Evolutionary conservation across 1,284 basidiomycete genomes (phyloP), one percentile per base, ranked within the genome.

Genomic region (Pascua sp.): DNA sequence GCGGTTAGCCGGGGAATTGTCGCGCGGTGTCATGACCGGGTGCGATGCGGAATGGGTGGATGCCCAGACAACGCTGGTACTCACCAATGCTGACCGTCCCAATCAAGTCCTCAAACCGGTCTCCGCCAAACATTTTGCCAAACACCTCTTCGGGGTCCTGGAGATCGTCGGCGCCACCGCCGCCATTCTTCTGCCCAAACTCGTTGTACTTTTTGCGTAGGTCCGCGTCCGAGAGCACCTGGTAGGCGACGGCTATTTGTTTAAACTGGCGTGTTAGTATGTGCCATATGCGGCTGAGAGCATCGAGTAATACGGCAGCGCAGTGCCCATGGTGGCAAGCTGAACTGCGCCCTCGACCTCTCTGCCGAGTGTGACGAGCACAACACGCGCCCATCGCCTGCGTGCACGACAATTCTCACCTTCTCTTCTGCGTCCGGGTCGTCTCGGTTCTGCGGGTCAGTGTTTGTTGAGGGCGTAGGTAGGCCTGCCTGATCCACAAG

Each of bases 181-280:
- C 76, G 11, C 76, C 76, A 47, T 76, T 75, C 68, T 76, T 76
- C 56, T 77, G 77, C 4, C 82, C 81, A 65, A 82, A 81, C 67
- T 96, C 92, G 77, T 98, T 98, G 79, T 97, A 97, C 77, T 95
- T 96, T 67, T 85, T 85, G 13, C 94, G 85, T 4, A 95, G 81
- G 8, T 78, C 81, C 0, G 88, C 85, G 68, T 98, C 95, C 0
- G 91, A 94, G 1, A 98, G 83, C 5, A 92, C 87, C 78, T 78
- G 77, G 56, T 93, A 93, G 1, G 90, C 91, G 50, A 91, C 88
- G 0, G 90, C 87, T 64, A 93, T 91, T 63, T 87, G 83, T 71
- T 93, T 91, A 81, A 93, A 93, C 51, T 77, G 62, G 10, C 3
- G 45, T 4, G 53, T 53, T 13, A 57, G 55, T 39, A 13, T n/a